Percentiles rank a stretch among this genome's conserved stretches.
These are phyloP conservation scores for Sisymbrium altissimum DNA, from an alignment of 345 rosid genomes.

Conservation along the genomic window DNA sequence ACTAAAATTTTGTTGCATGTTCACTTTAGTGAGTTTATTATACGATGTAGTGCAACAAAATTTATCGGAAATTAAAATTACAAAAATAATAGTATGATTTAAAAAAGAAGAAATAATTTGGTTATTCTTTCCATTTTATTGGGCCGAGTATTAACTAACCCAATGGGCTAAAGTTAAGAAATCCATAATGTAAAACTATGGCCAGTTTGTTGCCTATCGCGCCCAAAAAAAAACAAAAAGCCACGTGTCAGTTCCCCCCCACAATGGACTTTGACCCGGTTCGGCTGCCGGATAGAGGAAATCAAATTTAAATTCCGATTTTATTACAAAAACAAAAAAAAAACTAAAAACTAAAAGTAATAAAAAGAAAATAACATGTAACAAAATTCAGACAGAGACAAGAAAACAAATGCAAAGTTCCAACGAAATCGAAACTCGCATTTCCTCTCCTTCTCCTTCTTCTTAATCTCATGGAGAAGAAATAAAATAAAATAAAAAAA, in stretches of 20 bases:
- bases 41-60: no score
- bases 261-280: slow-evolving; percentile 19
- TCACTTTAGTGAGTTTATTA: no score
- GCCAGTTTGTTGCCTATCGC: not conserved
- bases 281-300: not conserved
- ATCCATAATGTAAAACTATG: not conserved
- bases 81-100: not conserved
- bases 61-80: no score
- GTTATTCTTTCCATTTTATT: not conserved
- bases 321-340: not conserved
- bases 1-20: no score
- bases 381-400: not conserved
- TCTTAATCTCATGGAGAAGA: not conserved
- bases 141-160: not conserved
- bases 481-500: no score
- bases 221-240: not conserved
- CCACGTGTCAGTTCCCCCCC: slow-evolving; percentile 4
- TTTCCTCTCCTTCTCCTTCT: not conserved
- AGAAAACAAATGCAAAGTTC: slow-evolving; percentile 25
- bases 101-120: no score
- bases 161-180: not conserved
- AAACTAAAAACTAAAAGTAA: not conserved
- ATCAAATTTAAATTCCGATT: not conserved
- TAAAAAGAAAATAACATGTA: not conserved
- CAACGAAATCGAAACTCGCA: slow-evolving; percentile 19